Evolutionary conservation across 805 yeast genomes (phyloP), one percentile per base, ranked within the genome.

Genomic region (Candida alai): DNA sequence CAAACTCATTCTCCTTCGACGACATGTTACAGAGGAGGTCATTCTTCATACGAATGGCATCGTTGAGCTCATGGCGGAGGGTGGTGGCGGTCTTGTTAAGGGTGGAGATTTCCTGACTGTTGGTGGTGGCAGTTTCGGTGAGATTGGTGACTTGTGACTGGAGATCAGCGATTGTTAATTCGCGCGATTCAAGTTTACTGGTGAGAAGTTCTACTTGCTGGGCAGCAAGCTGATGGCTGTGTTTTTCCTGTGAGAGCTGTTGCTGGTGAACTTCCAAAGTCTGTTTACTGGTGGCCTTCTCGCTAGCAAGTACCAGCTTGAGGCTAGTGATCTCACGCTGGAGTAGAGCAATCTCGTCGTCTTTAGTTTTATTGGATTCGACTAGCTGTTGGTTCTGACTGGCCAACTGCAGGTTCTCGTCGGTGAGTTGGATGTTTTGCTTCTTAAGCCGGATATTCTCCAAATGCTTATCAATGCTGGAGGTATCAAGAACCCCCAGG

Each of bases 21-120:
- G 82, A 61, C 77, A 84, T 69, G 47, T 81, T 83, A 13, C 80
- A 84, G 10, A 80, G 54, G 15, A 85, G 56, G 44, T 83, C 88
- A 19, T 70, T 64, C 49, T 82, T 83, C 66, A 78, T 68, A 4
- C 44, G 41, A 6, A 28, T 43, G 6, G 49, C 40, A 34, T 57
- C 63, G 14, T 39, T 36, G 25, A 54, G 30, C 29, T 58, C 59
- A 12, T 17, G 31, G 13, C 47, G 32, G 17, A 52, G 32, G 3
- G 16, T 26, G 9, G 34, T 37, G 9, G 46, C 40, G 12, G 25
- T 36, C 20, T 41, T 27, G 30, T 44, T 52, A 15, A 49, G 42
- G 13, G 37, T 35, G 11, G 21, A 27, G 5, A 48, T 32, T 28
- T 51, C 51, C 18, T 41, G 21, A 3, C 42, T 30, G 4, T 37